Percentiles rank a stretch among this genome's conserved stretches.
Evolutionary conservation across 192 early-diverging fungal genomes (phyloP).

Genomic region (Powellomyces hirtus): DNA sequence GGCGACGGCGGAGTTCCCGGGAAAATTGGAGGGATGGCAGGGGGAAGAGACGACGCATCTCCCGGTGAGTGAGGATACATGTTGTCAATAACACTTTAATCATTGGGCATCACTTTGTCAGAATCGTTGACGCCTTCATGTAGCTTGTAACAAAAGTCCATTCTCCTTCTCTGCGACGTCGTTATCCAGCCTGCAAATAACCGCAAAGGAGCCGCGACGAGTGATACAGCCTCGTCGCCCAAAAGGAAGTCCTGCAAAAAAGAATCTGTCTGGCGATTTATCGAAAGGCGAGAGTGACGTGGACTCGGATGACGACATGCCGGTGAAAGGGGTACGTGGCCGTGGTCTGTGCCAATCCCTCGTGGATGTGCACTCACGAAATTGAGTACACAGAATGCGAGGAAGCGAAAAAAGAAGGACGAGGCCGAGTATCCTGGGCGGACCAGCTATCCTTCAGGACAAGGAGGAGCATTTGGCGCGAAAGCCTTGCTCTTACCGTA

Average conservation of each 20-base stretch:
- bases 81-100: neutral
- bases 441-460: neutral
- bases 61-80: neutral
- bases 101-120: no score
- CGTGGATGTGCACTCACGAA: neutral
- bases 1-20: neutral
- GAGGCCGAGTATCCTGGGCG: neutral
- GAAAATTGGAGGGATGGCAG: neutral
- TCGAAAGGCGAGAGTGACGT: neutral
- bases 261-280: neutral
- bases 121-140: no score
- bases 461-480: neutral
- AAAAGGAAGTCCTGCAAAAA: neutral
- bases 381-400: neutral
- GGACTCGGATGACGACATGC: constrained; percentile 18
- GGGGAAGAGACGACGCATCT: neutral
- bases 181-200: no score
- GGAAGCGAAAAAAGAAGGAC: constrained; percentile 16
- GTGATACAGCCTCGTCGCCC: neutral
- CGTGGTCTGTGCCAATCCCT: neutral
- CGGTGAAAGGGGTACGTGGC: neutral
- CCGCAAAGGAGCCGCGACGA: neutral
- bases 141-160: neutral
- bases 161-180: no score
- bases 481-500: constrained; percentile 31